These are phyloP conservation scores for Kwoniella shandongensis DNA, from an alignment of 768 basidiomycete species.

Conservation along the genomic window DNA sequence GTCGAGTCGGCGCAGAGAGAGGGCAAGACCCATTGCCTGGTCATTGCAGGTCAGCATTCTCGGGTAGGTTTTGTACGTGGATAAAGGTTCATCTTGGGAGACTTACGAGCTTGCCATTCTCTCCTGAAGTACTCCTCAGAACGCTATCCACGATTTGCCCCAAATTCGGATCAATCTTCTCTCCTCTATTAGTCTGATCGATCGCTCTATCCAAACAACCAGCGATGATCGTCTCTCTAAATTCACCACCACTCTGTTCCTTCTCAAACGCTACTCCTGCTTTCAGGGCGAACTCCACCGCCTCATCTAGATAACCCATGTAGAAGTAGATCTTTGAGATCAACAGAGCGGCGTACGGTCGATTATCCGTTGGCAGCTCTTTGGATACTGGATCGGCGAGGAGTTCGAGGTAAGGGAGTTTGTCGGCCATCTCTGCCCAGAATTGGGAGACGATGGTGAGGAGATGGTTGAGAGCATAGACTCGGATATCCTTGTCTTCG, in stretches of 20 bases:
- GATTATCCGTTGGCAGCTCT: constrained; percentile 68
- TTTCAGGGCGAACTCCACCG: constrained; percentile 88
- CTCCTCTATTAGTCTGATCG: constrained; percentile 62
- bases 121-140: constrained; percentile 77
- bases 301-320: constrained; percentile 92
- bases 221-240: constrained; percentile 90
- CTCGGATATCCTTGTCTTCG: constrained; percentile 74
- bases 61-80: constrained; percentile 2
- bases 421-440: constrained; percentile 98
- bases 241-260: constrained; percentile 66
- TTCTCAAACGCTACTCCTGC: constrained; percentile 81
- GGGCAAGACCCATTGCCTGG: constrained; percentile 90
- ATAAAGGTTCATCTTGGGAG: constrained; percentile 23
- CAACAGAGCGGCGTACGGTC: constrained; percentile 81
- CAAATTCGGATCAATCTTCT: constrained; percentile 75
- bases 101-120: constrained; percentile 83
- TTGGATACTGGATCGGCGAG: constrained; percentile 74
- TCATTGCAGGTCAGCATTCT: neutral
- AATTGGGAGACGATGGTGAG: constrained; percentile 85
- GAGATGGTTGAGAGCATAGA: constrained; percentile 83
- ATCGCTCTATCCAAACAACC: constrained; percentile 96
- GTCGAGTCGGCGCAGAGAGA: constrained; percentile 86
- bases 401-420: constrained; percentile 82
- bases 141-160: constrained; percentile 85
- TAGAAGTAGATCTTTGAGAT: constrained; percentile 99